A percentile compares a stretch with the other conserved stretches of the same genome.
phyloP scores from a whole-genome alignment of 176 grass and related monocot species.

The Alloteropsis semialata region DNA sequence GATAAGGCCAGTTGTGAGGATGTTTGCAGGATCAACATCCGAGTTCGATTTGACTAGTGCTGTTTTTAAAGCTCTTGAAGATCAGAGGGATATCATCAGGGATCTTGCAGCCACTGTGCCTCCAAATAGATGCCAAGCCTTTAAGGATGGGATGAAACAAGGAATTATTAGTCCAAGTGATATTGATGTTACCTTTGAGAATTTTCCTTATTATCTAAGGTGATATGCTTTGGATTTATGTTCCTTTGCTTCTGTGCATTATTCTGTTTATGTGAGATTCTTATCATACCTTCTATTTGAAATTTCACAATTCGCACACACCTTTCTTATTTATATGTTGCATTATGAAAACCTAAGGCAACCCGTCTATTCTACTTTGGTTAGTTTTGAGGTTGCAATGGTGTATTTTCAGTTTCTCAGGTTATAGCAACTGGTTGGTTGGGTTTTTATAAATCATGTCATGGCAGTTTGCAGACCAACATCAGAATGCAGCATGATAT shows the following conservation, averaged over 20 bases:
- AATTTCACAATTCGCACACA: slow-evolving; percentile 9
- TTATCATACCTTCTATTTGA: slow-evolving; percentile 12
- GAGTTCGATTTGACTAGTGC: slow-evolving; percentile 86
- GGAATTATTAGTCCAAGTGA: slow-evolving; percentile 79
- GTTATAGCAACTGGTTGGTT: neutral
- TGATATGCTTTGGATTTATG: slow-evolving; percentile 43
- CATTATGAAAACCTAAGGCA: slow-evolving; percentile 15
- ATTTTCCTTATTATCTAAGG: slow-evolving; percentile 98
- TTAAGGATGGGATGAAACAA: slow-evolving; percentile 89
- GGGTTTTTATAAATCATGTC: neutral
- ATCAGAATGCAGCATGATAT: slow-evolving; percentile 17
- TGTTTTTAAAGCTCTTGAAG: slow-evolving; percentile 80
- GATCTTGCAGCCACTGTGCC: slow-evolving; percentile 61
- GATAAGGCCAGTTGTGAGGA: slow-evolving; percentile 71
- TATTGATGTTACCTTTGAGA: slow-evolving; percentile 85
- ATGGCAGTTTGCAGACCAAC: slow-evolving; percentile 1
- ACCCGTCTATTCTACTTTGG: neutral
- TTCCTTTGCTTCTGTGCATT: slow-evolving; percentile 24
- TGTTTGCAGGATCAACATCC: slow-evolving; percentile 62
- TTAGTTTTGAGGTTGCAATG: slow-evolving; percentile 21
- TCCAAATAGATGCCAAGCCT: slow-evolving; percentile 72
- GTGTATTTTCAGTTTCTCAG: neutral
- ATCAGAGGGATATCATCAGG: slow-evolving; percentile 71
- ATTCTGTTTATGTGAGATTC: neutral
- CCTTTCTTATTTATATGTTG: slow-evolving; percentile 10